Evolutionary conservation across 495 filamentous ascomycete species (phyloP), one percentile per base, ranked within the genome.

Genomic region (Chaetomidium leptoderma): DNA sequence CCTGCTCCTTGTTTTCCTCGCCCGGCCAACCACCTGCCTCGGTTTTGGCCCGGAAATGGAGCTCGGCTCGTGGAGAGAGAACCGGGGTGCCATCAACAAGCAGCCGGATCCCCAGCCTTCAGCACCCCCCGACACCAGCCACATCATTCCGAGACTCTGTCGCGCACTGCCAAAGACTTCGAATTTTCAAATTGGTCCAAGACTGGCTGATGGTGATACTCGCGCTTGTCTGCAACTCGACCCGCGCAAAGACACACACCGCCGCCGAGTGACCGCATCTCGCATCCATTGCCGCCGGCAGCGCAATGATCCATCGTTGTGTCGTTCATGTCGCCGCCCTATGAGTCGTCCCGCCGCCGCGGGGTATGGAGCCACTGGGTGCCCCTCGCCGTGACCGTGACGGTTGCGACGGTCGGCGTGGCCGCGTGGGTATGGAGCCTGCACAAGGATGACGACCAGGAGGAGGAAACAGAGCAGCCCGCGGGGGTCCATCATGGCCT

Each of bases 361-460:
- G 81, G 86, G 50, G 76, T 89, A 67, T 79, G 75, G 75, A 83
- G 86, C 65, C 90, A 92, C 73, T 96, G 90, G 89, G 80, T 92
- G 53, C 91, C 91, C 53, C 74, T 96, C 43, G 85, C 84, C 49
- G 67, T 95, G 58, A 96, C 91, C 39, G 84, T 92, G 35, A 90
- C 90, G 48, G 81, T 92, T 61, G 91, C 91, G 35, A 88, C 91
- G 23, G 81, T 88, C 51, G 89, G 90, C 29, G 75, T 93, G 50
- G 91, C 85, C 26, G 90, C 91, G 23, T 97, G 92, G 92, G 82
- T 92, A 29, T 95, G 90, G 91, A 92, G 87, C 72, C 89, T 93
- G 74, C 84, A 89, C 67, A 81, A 74, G 55, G 86, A 85, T 55
- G 64, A 63, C 10, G 59, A 66, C 23, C 53, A 55, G 16, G 78